These are phyloP conservation scores for Nicotiana paniculata DNA, from an alignment of 257 asterid species.

Conservation along the genomic window DNA sequence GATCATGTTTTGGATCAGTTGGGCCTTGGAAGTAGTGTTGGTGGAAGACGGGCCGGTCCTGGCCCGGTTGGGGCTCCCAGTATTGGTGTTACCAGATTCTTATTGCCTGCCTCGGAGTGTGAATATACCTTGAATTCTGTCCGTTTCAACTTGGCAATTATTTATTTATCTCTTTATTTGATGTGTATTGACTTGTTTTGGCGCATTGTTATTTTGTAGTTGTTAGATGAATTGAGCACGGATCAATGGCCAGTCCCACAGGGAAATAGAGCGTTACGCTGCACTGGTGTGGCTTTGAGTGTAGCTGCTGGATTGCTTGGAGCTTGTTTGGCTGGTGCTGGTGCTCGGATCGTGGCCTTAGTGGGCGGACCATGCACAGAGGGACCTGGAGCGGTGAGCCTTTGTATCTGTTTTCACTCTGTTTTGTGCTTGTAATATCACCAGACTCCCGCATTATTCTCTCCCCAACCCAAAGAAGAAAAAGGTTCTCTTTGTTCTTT, in stretches of 20 bases:
- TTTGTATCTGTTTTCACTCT: conserved; percentile 16
- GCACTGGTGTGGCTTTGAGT: conserved; percentile 92
- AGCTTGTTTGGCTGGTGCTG: conserved; percentile 75
- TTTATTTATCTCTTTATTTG: neutral
- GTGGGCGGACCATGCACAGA: conserved; percentile 99
- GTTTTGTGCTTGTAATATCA: neutral
- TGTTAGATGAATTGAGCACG: conserved; percentile 84
- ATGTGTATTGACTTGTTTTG: conserved; percentile 4
- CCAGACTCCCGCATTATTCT: neutral
- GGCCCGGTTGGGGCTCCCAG: conserved; percentile 40
- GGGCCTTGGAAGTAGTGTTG: conserved; percentile 45
- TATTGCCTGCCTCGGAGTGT: conserved; percentile 87
- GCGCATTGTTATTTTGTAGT: conserved; percentile 28
- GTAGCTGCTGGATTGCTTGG: conserved; percentile 90
- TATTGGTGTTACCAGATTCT: conserved; percentile 58
- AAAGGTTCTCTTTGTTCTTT: neutral
- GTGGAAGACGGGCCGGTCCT: conserved; percentile 44
- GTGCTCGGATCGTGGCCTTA: conserved; percentile 78
- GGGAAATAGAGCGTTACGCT: conserved; percentile 75
- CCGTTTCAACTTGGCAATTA: neutral
- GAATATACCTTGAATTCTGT: conserved; percentile 81
- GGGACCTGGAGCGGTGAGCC: conserved; percentile 96
- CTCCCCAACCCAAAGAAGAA: neutral
- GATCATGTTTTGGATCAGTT: conserved; percentile 93
- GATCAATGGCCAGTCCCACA: conserved; percentile 83